These are phyloP conservation scores for Thielaviopsis euricoi DNA, from an alignment of 2,329 filamentous ascomycete genomes.

Conservation along the genomic window DNA sequence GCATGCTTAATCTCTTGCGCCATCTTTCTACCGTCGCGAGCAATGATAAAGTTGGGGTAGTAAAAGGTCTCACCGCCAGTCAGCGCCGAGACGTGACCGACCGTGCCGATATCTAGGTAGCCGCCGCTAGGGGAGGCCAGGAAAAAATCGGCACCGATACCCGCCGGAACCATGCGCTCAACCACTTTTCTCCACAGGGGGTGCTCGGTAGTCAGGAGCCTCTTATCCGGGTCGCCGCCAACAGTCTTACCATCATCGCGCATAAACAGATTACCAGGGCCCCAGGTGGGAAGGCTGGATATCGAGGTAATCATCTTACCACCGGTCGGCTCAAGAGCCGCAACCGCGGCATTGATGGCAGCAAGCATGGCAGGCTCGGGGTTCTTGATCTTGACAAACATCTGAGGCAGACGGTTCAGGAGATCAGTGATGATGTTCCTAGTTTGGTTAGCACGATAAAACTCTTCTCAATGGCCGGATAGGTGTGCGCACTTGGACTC, in stretches of 20 bases:
- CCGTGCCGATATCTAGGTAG: constrained; percentile 84
- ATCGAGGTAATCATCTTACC: constrained; percentile 86
- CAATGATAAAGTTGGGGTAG: constrained; percentile 88
- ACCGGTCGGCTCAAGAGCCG: constrained; percentile 72
- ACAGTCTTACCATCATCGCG: constrained; percentile 78
- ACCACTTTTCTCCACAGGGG: constrained; percentile 73
- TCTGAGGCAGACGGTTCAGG: constrained; percentile 63
- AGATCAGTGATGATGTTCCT: constrained; percentile 70
- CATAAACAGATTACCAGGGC: constrained; percentile 69
- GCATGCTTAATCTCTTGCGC: constrained; percentile 74
- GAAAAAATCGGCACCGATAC: constrained; percentile 88
- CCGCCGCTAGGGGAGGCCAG: constrained; percentile 77
- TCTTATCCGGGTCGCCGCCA: constrained; percentile 79
- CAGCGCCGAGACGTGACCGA: constrained; percentile 70
- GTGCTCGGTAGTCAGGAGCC: constrained; percentile 80
- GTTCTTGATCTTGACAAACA: constrained; percentile 79
- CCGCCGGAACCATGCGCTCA: constrained; percentile 72
- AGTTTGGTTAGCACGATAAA: constrained; percentile 15
- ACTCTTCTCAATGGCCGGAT: not conserved
- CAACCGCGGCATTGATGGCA: constrained; percentile 64
- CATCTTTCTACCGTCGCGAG: constrained; percentile 70
- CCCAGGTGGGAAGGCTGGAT: constrained; percentile 78
- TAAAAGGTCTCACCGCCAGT: constrained; percentile 95
- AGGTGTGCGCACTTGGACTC: constrained; percentile 50
- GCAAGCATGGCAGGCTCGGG: constrained; percentile 80